Percentiles rank a stretch among this genome's conserved stretches.
These are phyloP conservation scores for Schwanniomyces vanrijiae DNA, from an alignment of 805 yeast species.

Conservation along the genomic window DNA sequence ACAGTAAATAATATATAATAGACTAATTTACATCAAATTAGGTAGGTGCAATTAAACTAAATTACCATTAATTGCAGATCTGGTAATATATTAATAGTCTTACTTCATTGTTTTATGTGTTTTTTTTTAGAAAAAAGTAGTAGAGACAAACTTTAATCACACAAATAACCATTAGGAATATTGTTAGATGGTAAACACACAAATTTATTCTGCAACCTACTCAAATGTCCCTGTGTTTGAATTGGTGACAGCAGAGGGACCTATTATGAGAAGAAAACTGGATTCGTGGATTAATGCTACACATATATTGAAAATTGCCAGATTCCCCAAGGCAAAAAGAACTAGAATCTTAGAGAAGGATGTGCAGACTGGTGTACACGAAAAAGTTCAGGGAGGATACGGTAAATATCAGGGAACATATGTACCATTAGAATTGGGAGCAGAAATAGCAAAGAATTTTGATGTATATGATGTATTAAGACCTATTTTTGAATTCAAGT, in stretches of 20 bases:
- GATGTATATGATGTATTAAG: constrained; percentile 52
- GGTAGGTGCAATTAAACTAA: background rate
- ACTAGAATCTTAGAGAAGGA: constrained; percentile 65
- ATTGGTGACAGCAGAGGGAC: constrained; percentile 66
- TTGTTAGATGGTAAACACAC: constrained; percentile 16
- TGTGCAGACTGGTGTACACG: constrained; percentile 62
- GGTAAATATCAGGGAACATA: constrained; percentile 63
- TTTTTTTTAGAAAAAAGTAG: background rate
- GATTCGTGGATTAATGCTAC: constrained; percentile 75
- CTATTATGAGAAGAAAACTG: constrained; percentile 62
- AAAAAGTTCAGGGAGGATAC: constrained; percentile 71
- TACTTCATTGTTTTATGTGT: background rate
- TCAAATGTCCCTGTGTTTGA: constrained; percentile 72
- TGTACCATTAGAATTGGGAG: constrained; percentile 43
- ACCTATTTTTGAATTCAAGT: constrained; percentile 64
- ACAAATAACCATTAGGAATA: background rate
- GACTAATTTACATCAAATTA: background rate
- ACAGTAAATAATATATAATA: background rate
- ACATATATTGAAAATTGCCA: constrained; percentile 67
- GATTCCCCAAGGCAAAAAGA: constrained; percentile 62
- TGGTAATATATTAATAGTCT: background rate
- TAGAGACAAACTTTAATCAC: background rate
- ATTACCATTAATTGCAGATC: background rate
- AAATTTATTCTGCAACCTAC: constrained; percentile 71
- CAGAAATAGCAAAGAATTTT: constrained; percentile 37